These are phyloP conservation scores for Candida ovalis DNA, from an alignment of 805 yeast species.

Conservation along the genomic window DNA sequence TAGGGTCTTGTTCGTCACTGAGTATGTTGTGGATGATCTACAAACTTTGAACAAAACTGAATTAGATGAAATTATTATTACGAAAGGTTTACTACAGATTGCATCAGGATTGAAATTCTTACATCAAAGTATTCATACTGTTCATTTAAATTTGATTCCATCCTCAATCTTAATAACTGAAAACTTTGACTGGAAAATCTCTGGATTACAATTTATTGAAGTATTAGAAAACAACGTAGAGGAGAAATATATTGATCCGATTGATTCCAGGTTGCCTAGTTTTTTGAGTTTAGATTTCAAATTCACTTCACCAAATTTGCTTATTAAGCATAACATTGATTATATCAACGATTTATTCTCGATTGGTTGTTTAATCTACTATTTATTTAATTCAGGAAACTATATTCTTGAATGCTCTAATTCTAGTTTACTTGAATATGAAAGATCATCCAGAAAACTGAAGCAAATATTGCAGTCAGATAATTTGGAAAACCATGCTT, in stretches of 20 bases:
- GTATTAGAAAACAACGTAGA: conserved; percentile 41
- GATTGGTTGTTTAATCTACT: conserved; percentile 71
- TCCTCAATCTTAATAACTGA: conserved; percentile 70
- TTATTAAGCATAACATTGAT: conserved; percentile 59
- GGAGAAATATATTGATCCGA: conserved; percentile 65
- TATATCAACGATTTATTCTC: conserved; percentile 81
- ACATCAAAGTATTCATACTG: conserved; percentile 69
- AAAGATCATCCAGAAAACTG: conserved; percentile 45
- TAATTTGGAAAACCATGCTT: conserved; percentile 42
- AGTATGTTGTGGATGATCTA: conserved; percentile 49
- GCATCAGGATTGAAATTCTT: conserved; percentile 77
- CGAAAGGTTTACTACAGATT: conserved; percentile 77
- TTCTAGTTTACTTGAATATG: conserved; percentile 48
- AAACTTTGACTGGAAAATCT: conserved; percentile 90
- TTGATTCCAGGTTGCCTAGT: conserved; percentile 70
- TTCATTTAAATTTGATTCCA: conserved; percentile 80
- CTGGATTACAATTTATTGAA: conserved; percentile 65
- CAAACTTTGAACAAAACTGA: conserved; percentile 36
- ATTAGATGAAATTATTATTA: conserved; percentile 64
- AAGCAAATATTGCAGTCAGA: conserved; percentile 30
- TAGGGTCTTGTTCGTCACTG: conserved; percentile 80
- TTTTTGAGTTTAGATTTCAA: conserved; percentile 69
- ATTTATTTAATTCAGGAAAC: conserved; percentile 50
- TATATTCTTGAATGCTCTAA: conserved; percentile 41
- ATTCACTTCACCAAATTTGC: conserved; percentile 81